Conservation (phyloP, 2,329 filamentous ascomycete genomes). For the Penicillium griseofulvum region DNA sequence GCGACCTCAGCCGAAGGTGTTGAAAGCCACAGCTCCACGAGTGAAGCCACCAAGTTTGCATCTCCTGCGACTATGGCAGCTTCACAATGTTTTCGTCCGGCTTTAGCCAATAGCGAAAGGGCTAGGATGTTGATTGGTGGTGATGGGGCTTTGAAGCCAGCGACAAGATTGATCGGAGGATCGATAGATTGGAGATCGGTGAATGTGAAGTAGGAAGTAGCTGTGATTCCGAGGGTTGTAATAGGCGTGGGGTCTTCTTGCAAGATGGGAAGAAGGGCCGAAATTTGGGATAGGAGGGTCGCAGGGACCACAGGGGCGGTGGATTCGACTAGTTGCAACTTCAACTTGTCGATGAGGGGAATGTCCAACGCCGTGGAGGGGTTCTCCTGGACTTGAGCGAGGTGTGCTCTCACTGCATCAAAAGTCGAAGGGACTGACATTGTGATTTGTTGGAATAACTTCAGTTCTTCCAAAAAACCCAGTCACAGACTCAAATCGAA, state of each 20-base stretch:
- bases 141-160: slow-evolving; percentile 52
- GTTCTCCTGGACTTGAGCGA: slow-evolving; percentile 45
- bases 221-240: slow-evolving; percentile 52
- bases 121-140: slow-evolving; percentile 57
- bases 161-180: slow-evolving; percentile 53
- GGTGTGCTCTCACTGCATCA: slow-evolving; percentile 40
- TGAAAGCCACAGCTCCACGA: slow-evolving; percentile 60
- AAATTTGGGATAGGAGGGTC: slow-evolving; percentile 47
- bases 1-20: slow-evolving; percentile 56
- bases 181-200: slow-evolving; percentile 49
- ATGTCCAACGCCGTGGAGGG: slow-evolving; percentile 48
- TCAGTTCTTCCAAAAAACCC: not conserved
- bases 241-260: slow-evolving; percentile 59
- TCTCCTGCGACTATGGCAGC: slow-evolving; percentile 58
- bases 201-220: slow-evolving; percentile 51
- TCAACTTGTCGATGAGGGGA: slow-evolving; percentile 51
- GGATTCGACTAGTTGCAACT: slow-evolving; percentile 42
- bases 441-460: not conserved
- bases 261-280: slow-evolving; percentile 51
- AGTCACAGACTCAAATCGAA: not conserved
- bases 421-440: slow-evolving; percentile 40
- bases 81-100: slow-evolving; percentile 51
- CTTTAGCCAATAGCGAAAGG: slow-evolving; percentile 57
- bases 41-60: slow-evolving; percentile 52
- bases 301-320: slow-evolving; percentile 39